phyloP scores from a whole-genome alignment of 2,329 filamentous ascomycete species.

The Raffaelea ambrosiae region DNA sequence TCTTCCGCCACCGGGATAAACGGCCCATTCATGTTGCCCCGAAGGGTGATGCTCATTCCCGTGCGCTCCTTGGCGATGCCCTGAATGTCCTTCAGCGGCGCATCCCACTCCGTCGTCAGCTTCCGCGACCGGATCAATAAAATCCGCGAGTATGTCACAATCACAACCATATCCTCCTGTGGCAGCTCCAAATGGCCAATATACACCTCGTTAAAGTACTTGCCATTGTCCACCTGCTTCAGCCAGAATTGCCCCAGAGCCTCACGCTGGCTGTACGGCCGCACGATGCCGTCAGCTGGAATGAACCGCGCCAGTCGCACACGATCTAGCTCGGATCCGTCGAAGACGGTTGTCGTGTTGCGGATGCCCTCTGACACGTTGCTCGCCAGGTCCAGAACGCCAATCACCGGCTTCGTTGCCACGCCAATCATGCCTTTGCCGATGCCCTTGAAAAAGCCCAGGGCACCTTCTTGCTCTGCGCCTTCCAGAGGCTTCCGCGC shows the following conservation, averaged over 20 bases:
- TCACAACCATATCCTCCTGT: constrained; percentile 77
- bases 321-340: constrained; percentile 86
- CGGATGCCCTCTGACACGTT: constrained; percentile 96
- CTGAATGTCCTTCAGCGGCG: constrained; percentile 89
- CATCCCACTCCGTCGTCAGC: constrained; percentile 89
- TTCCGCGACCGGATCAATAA: constrained; percentile 83
- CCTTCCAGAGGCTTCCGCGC: constrained; percentile 91
- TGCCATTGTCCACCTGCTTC: constrained; percentile 94
- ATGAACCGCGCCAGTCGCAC: constrained; percentile 92
- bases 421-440: constrained; percentile 90
- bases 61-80: constrained; percentile 96
- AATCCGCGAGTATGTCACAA: constrained; percentile 82
- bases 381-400: constrained; percentile 91
- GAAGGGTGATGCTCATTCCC: constrained; percentile 78
- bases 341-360: constrained; percentile 97
- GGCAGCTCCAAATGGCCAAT: constrained; percentile 93
- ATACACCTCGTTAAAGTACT: constrained; percentile 96
- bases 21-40: constrained; percentile 86
- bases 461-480: constrained; percentile 86
- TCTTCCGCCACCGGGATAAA: constrained; percentile 94
- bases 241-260: constrained; percentile 97
- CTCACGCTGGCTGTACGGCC: constrained; percentile 89
- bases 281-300: constrained; percentile 83
- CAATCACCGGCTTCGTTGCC: constrained; percentile 95
- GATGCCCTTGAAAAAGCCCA: constrained; percentile 95